These are phyloP conservation scores for Arthrobotrys conoides DNA, from an alignment of 2,329 filamentous ascomycete genomes.

Conservation along the genomic window DNA sequence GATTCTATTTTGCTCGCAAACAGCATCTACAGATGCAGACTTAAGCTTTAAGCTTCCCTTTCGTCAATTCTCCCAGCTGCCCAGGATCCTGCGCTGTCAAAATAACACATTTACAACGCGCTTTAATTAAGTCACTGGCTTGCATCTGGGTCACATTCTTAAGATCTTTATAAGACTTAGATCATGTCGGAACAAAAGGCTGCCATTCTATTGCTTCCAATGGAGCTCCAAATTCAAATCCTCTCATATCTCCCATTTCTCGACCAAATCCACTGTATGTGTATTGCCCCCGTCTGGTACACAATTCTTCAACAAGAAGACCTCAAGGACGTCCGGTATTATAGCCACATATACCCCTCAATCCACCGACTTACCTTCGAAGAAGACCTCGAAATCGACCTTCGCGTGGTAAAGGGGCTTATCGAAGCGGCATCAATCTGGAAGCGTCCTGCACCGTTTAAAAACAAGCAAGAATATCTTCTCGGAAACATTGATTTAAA, in stretches of 20 bases:
- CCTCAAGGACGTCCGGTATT: neutral
- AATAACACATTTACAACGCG: slow-evolving; percentile 28
- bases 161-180: too few relatives aligned
- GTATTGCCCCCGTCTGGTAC: neutral
- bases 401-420: neutral
- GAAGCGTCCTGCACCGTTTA: neutral
- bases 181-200: neutral
- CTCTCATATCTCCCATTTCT: slow-evolving; percentile 23
- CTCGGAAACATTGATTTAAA: neutral
- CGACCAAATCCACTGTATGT: slow-evolving; percentile 9
- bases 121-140: neutral
- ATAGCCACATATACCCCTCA: neutral
- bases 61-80: neutral
- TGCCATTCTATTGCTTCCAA: neutral
- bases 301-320: slow-evolving; percentile 1
- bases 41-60: neutral
- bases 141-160: neutral
- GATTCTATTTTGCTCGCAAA: neutral
- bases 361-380: slow-evolving; percentile 3
- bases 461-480: neutral
- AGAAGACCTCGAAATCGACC: slow-evolving; percentile 6
- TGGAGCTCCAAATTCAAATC: slow-evolving; percentile 17
- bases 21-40: neutral
- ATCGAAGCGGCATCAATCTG: slow-evolving; percentile 4
- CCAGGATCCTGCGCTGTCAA: too few relatives aligned